Base-by-base conservation (phyloP, 192 early-diverging fungal genomes). In the Coemansia sp. region DNA sequence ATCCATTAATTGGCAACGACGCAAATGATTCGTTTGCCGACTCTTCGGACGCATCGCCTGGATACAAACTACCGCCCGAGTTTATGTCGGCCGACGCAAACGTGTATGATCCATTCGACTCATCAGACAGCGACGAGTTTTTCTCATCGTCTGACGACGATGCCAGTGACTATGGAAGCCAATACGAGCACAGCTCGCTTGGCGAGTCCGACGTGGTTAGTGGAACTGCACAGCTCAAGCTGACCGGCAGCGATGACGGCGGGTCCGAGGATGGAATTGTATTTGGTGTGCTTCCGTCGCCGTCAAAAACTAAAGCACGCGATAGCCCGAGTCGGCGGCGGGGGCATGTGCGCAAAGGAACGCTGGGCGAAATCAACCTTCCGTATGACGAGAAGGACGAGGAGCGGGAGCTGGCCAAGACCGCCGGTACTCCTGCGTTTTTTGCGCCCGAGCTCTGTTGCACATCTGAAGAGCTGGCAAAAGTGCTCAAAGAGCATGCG, bases 401-500 rank as follows among this genome's bases (percentile, higher is more conserved):
- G 65, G 92, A 96, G 72, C 81, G 87, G 48, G 95, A 97, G 73
- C 83, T 98, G 41, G 89, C 91, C 45, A 94, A 94, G 68, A 98
- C 97, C 2, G 95, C 93, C 4, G 97, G 97, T 1, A 92, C 89
- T 17, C 97, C 97, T 2, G 95, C 97, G 2, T 98, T 98, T 69
- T 98, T 98, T 86, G 97, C 97, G 29, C 97, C 97, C 17, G 97
- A 98, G 75, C 82, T 97, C 17, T 98, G 96, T 77, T 89, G 89
- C 66, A 84, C 75, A 3, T 55, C 64, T n/a, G 78, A 71, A 38
- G 71, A 76, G 63, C 67, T 84, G 64, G 65, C 75, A 38, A 65
- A 56, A 23, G 69, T 80, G 5, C 63, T 80, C 41, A 62, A 58
- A 7, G 69, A 69, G 24, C 67, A 79, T 52, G 23, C 61, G 11